Percentiles rank a stretch among this genome's conserved stretches.
These are phyloP conservation scores for Nemania sp. DNA, from an alignment of 2,329 filamentous ascomycete species.

Conservation along the genomic window DNA sequence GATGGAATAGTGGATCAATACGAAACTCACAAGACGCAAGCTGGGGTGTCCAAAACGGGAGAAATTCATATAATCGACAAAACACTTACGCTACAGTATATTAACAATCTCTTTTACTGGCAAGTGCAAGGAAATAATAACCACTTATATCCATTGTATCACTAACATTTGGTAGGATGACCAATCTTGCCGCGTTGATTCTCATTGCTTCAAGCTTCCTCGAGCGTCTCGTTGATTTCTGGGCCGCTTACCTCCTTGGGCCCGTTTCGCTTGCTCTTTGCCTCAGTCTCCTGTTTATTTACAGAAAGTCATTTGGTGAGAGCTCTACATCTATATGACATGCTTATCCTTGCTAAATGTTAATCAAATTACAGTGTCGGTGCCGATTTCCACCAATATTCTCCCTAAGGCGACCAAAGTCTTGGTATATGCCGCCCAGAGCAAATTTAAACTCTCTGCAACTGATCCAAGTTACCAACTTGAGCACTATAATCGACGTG, in stretches of 20 bases:
- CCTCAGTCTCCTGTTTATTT: no score
- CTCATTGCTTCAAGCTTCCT: constrained; percentile 17
- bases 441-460: not conserved
- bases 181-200: constrained; percentile 12
- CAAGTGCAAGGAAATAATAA: no score
- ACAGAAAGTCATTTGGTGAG: no score
- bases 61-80: constrained; percentile 8
- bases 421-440: not conserved
- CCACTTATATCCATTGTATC: no score
- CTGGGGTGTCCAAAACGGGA: no score
- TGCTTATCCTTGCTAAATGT: not conserved
- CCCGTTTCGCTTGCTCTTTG: no score
- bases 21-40: no score
- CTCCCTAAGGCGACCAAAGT: not conserved
- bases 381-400: not conserved
- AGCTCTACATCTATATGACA: not conserved
- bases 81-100: constrained; percentile 13
- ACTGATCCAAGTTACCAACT: not conserved
- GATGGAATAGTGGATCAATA: no score
- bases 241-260: constrained; percentile 15
- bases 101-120: constrained; percentile 4
- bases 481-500: not conserved
- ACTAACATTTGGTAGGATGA: constrained; percentile 4
- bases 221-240: constrained; percentile 13
- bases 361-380: not conserved